Conservation (phyloP, 176 grass and related monocot species). For the Raddia guianensis region DNA sequence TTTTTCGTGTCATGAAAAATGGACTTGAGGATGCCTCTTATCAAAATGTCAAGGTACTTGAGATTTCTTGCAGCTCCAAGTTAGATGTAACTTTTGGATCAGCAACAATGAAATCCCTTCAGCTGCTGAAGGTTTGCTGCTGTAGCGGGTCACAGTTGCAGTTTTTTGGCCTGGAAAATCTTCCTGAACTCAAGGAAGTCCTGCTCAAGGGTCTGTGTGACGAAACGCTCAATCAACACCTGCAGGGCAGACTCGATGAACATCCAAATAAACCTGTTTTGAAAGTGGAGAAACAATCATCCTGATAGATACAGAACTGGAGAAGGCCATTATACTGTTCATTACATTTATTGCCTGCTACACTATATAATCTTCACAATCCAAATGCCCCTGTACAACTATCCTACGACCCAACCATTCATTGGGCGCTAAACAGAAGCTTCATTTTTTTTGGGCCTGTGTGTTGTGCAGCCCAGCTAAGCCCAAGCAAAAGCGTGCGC, state of each 20-base stretch:
- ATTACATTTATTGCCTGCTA: not conserved
- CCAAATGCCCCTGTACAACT: not conserved
- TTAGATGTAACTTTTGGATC: not conserved
- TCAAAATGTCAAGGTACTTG: not conserved
- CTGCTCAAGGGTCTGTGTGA: not conserved
- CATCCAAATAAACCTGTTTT: not conserved
- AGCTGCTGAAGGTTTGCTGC: not conserved
- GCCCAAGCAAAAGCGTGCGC: too few relatives aligned
- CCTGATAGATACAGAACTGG: not conserved
- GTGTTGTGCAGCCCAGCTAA: too few relatives aligned
- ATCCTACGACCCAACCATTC: not conserved
- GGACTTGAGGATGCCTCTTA: not conserved
- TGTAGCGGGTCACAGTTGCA: not conserved
- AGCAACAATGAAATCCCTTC: fast-evolving
- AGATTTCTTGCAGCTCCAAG: not conserved
- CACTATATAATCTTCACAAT: too few relatives aligned
- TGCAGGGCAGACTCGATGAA: fast-evolving
- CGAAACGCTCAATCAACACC: not conserved
- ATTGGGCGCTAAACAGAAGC: not conserved
- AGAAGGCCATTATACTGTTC: not conserved
- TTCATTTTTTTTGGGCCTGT: not conserved
- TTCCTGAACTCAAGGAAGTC: not conserved
- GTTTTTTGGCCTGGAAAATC: not conserved
- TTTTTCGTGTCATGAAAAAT: not conserved
- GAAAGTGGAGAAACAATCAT: not conserved